These are phyloP conservation scores for Colletotrichum eleusines DNA, from an alignment of 2,329 filamentous ascomycete species.

Conservation along the genomic window DNA sequence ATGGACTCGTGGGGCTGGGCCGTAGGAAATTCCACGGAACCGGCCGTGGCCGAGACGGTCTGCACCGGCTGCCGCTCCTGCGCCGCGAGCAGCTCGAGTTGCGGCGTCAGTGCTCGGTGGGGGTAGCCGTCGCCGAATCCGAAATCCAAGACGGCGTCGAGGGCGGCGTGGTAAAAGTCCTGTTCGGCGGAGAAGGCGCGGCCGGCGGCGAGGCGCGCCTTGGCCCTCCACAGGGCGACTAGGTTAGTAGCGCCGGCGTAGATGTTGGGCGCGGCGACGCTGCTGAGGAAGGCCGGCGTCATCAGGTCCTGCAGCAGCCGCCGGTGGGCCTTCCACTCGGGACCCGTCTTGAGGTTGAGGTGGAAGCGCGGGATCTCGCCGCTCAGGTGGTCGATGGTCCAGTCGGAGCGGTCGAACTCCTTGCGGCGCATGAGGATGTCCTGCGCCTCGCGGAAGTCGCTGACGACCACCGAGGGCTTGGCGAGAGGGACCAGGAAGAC, in stretches of 20 bases:
- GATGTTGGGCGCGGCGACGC: constrained; percentile 49
- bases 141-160: constrained; percentile 50
- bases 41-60: no score
- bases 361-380: constrained; percentile 51
- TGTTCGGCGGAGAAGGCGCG: constrained; percentile 47
- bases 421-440: constrained; percentile 59
- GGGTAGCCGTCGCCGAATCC: constrained; percentile 44
- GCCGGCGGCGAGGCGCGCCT: constrained; percentile 47
- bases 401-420: constrained; percentile 56
- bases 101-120: neutral
- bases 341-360: constrained; percentile 47
- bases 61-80: neutral
- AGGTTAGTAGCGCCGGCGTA: constrained; percentile 48
- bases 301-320: constrained; percentile 55
- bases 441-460: constrained; percentile 50
- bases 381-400: constrained; percentile 44
- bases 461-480: constrained; percentile 57
- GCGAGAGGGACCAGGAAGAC: constrained; percentile 58
- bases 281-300: constrained; percentile 50
- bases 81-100: neutral
- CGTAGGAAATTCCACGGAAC: neutral
- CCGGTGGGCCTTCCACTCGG: constrained; percentile 49
- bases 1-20: neutral
- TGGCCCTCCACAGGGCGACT: constrained; percentile 51
- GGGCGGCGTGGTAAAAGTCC: constrained; percentile 47